Evolutionary conservation across 306 rosid species (phyloP).

Genomic region (Sphenostylis stenocarpa): DNA sequence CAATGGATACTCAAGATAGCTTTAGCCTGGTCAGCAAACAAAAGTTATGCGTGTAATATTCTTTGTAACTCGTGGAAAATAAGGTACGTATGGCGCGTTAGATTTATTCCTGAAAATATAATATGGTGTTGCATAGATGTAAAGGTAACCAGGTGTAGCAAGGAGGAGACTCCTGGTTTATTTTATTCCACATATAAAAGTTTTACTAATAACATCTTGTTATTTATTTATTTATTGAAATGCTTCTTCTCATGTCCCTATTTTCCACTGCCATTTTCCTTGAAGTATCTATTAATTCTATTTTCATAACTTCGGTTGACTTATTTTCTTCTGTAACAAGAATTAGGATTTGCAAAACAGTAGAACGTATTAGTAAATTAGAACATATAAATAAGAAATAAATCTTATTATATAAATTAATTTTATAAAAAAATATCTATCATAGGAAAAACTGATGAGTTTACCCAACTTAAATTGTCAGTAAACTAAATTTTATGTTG

Average conservation of each 20-base stretch:
- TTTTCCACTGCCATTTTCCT: too few relatives aligned
- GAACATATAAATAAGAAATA: too few relatives aligned
- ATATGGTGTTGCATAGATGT: conserved; percentile 58
- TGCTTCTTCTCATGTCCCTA: background rate
- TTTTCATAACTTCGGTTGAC: too few relatives aligned
- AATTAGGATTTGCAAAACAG: too few relatives aligned
- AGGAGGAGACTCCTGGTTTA: conserved; percentile 49
- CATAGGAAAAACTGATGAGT: too few relatives aligned
- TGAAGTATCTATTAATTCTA: too few relatives aligned
- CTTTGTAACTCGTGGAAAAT: conserved; percentile 90
- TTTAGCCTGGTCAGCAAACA: conserved; percentile 37
- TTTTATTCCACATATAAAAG: conserved; percentile 61
- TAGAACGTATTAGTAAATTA: too few relatives aligned
- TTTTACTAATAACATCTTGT: conserved; percentile 57
- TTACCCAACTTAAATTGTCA: too few relatives aligned
- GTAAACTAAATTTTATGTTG: too few relatives aligned
- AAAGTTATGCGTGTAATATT: conserved; percentile 67
- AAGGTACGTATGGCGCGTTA: conserved; percentile 56
- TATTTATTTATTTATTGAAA: conserved; percentile 27
- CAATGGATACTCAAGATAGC: conserved; percentile 78
- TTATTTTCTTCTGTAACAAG: too few relatives aligned
- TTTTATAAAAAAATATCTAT: too few relatives aligned
- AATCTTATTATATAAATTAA: too few relatives aligned
- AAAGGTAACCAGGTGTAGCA: conserved; percentile 60
- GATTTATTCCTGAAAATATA: conserved; percentile 52